These are phyloP conservation scores for Gypsophila paniculata DNA, from an alignment of 179 eudicot genomes.

Conservation along the genomic window DNA sequence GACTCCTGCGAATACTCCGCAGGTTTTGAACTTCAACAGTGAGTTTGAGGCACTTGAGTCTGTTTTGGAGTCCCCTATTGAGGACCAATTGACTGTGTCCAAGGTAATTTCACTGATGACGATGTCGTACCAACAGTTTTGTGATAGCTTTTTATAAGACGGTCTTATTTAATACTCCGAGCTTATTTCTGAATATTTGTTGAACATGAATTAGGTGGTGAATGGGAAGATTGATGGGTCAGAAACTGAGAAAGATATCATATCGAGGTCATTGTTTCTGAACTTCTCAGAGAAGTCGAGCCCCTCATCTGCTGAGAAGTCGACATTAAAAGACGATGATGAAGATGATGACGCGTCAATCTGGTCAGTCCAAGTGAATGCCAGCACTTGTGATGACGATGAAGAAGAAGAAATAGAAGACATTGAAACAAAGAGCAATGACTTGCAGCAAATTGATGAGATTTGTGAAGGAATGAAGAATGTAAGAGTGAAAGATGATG, in stretches of 20 bases:
- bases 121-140: no score
- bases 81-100: conserved; percentile 40
- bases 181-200: neutral
- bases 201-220: conserved; percentile 20
- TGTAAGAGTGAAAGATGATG: conserved; percentile 34
- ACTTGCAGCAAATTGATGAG: conserved; percentile 39
- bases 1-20: conserved; percentile 82
- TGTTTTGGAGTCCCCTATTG: conserved; percentile 41
- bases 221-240: conserved; percentile 30
- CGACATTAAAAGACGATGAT: conserved; percentile 26
- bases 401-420: conserved; percentile 34
- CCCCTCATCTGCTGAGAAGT: conserved; percentile 35
- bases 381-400: conserved; percentile 49
- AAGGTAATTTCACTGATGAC: conserved; percentile 31
- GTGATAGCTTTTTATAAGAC: neutral
- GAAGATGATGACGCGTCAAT: conserved; percentile 48
- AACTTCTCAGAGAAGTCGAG: conserved; percentile 75
- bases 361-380: conserved; percentile 84
- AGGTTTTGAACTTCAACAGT: conserved; percentile 28
- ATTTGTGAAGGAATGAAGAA: conserved; percentile 64
- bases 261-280: conserved; percentile 62
- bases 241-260: conserved; percentile 42
- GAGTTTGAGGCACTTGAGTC: conserved; percentile 29
- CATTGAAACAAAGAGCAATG: conserved; percentile 23
- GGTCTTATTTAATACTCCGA: neutral